Base-by-base conservation (phyloP, 495 filamentous ascomycete species). In the Penicillium turbatum region DNA sequence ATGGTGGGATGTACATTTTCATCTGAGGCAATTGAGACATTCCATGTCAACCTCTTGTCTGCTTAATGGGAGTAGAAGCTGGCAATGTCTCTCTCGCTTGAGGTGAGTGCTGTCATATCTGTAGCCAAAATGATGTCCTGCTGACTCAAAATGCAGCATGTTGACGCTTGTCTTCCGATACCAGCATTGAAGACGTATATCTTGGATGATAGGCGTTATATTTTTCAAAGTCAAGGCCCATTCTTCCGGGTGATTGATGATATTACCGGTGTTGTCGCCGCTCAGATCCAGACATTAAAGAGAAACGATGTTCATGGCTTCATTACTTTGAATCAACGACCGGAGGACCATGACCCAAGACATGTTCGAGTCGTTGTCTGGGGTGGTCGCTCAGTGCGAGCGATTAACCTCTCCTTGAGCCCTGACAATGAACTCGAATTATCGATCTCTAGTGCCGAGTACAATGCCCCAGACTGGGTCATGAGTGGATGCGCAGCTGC, bases 381-480 rank as follows among this genome's bases (percentile, higher is more conserved):
- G 64, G 88, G 95, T 66, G 90, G 91, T 29, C 79, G 78, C 3
- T 84, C 80, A 38, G 63, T 96, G n/a, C 82, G 81, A 42, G 62
- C 87, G 30, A 81, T 86, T 56, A 66, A 84, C 27, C 21, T 74
- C 9, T 19, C 8, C 17, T 39, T 54, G 13, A 32, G 8, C 1
- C 15, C 26, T 15, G 21, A 47, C 41, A 10, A 39, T 41, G 26
- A 31, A 10, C 30, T 55, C 0, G 17, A 26, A 1, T 46, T 73
- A 15, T 51, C 39, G n/a, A 36, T 60, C 21, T 56, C 62, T 17
- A 73, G 66, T 54, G 59, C 68, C 8, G 74, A 77, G 37, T 70
- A 64, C 49, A 61, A 55, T 24, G 80, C 80, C 11, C 73, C 82
- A 4, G 92, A 97, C 64, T 96, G 92, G 92, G 86, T 96, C 47